Conservation (phyloP, 306 rosid genomes). For the Carpinus fangiana region DNA sequence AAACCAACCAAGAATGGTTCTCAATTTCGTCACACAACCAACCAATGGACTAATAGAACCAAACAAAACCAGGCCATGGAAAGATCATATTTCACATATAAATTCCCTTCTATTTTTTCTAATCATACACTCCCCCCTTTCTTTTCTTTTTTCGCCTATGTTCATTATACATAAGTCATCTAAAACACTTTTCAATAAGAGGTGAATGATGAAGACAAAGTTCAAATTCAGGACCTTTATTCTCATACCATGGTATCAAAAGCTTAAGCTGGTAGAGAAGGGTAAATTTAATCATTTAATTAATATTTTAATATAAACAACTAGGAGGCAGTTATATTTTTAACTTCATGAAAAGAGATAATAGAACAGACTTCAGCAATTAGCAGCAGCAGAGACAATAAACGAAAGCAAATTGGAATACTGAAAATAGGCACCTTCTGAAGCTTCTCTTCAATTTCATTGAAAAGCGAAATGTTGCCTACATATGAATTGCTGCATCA, state of each 20-base stretch:
- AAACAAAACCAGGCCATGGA: conserved; percentile 18
- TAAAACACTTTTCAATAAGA: neutral
- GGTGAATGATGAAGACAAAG: too few species aligned
- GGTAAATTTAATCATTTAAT: too few species aligned
- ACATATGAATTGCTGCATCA: conserved; percentile 86
- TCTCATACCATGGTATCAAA: too few species aligned
- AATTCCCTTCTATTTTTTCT: neutral
- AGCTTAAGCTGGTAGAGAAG: neutral
- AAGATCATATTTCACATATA: neutral
- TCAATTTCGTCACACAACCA: conserved; percentile 27
- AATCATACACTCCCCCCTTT: neutral
- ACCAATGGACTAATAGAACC: conserved; percentile 23
- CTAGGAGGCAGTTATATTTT: neutral
- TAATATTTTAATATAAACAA: neutral
- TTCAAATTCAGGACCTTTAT: too few species aligned
- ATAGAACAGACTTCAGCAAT: conserved; percentile 21
- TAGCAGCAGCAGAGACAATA: conserved; percentile 17
- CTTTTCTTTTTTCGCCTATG: neutral
- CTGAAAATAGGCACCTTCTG: conserved; percentile 59
- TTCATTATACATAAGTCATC: conserved; percentile 3
- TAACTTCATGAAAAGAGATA: neutral
- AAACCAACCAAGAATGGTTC: conserved; percentile 13
- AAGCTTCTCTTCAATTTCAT: conserved; percentile 84
- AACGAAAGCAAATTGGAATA: conserved; percentile 24
- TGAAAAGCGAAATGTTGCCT: conserved; percentile 82